These are phyloP conservation scores for Cutaneotrichosporon sp. DNA, from an alignment of 1,284 basidiomycete genomes.

Conservation along the genomic window DNA sequence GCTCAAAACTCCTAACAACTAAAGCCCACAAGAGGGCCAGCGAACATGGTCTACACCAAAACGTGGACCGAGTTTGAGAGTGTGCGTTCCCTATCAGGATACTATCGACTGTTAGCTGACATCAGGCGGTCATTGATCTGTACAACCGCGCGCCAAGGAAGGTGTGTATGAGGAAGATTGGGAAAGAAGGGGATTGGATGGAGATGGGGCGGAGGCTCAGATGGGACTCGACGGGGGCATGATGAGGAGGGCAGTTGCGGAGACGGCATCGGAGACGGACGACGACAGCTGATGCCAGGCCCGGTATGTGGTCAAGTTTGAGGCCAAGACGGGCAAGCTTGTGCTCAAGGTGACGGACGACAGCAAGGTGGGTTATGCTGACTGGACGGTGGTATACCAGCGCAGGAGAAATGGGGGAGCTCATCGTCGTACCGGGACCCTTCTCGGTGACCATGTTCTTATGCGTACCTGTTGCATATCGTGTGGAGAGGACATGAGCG, in stretches of 20 bases:
- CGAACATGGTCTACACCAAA: slow-evolving; percentile 50
- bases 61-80: slow-evolving; percentile 54
- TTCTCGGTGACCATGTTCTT: not conserved
- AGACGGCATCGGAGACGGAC: not conserved
- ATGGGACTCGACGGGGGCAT: not conserved
- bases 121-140: slow-evolving; percentile 71
- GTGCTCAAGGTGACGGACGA: slow-evolving; percentile 90
- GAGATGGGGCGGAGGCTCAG: not conserved
- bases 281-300: slow-evolving; percentile 57
- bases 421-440: too few species aligned
- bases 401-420: not conserved
- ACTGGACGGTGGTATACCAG: not conserved
- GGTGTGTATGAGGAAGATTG: slow-evolving; percentile 55
- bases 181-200: not conserved
- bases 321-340: slow-evolving; percentile 72
- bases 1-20: not conserved
- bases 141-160: slow-evolving; percentile 73
- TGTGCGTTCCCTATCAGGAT: slow-evolving; percentile 28
- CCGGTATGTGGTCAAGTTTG: slow-evolving; percentile 85
- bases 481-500: too few species aligned
- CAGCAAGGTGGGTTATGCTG: slow-evolving; percentile 63
- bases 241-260: not conserved
- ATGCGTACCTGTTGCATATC: too few species aligned
- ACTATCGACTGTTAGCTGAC: slow-evolving; percentile 23
- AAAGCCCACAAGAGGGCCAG: not conserved